Base-by-base conservation (phyloP, 2,329 filamentous ascomycete species). In the Colletotrichum liaoningense region DNA sequence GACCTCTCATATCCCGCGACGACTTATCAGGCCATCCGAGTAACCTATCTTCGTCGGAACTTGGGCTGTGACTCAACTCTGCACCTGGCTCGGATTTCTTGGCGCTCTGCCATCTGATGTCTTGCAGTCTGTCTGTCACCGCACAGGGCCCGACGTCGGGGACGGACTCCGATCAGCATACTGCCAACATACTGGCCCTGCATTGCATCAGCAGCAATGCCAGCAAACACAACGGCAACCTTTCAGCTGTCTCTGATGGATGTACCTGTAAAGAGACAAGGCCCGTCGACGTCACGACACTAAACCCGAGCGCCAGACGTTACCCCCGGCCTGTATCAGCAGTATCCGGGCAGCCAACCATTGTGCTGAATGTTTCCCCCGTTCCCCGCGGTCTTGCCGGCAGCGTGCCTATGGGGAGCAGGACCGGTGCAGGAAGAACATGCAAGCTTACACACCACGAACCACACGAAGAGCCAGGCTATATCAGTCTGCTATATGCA, bases 171-270 rank as follows among this genome's bases (percentile, higher is more conserved):
- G 46, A 54, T 54, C 12, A 52, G 30, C 3, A 30, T 35, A 12
- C 42, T 49, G 42, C 42, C 22, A 26, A 19, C 28, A 54, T 16
- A 8, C n/a, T 24, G 14, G 46, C 24, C 26, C 28, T 35, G n/a
- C 46, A 26, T 63, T 14, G 60, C 26, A 28, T 33, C 58, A 42
- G 58, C 35, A 62, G 58, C 58, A 22, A n/a, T 62, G 59, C 58
- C 58, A 30, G 22, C 35, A 30, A 35, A 62, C 8, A 26, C 59
- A 14, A 19, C 8, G 19, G 42, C 19, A 46, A 33, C 28, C 9
- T 58, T 19, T 28, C 28, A 22, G 28, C 26, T 38, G 19, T 24
- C 28, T 6, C 14, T 30, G 22, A 42, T 52, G 38, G n/a, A 30
- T n/a, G 26, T 30, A n/a, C 26, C 19, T 12, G 26, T 22, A 5